Percentiles rank a stretch among this genome's conserved stretches.
Conservation (phyloP, 345 rosid genomes). For the Excoecaria cochinchinensis region DNA sequence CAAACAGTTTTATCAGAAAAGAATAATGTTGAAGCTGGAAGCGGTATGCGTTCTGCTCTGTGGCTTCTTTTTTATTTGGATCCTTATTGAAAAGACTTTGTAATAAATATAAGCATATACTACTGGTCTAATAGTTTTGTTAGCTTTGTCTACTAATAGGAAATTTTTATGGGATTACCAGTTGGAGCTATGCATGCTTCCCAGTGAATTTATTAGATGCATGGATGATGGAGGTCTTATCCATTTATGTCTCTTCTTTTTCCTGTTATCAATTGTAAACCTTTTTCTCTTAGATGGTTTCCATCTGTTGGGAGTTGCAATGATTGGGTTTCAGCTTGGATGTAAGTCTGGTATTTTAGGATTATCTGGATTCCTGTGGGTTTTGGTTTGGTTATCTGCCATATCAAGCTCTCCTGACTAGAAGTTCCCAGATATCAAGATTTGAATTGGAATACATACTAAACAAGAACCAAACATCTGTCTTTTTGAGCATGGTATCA, state of each 20-base stretch:
- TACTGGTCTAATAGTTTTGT: no score
- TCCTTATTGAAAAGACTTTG: background rate
- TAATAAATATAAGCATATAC: no score
- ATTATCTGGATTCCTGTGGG: conserved; percentile 87
- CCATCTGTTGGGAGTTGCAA: conserved; percentile 89
- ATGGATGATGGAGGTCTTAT: no score
- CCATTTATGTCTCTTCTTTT: no score
- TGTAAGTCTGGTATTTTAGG: conserved; percentile 91
- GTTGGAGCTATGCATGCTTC: no score
- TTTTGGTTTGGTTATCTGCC: conserved; percentile 88
- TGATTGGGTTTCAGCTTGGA: conserved; percentile 96
- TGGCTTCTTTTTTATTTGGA: background rate
- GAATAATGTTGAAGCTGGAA: conserved; percentile 45
- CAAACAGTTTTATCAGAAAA: conserved; percentile 41
- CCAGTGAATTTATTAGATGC: no score
- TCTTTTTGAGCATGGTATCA: background rate
- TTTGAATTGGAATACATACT: conserved; percentile 71
- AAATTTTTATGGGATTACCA: no score
- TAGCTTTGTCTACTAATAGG: no score
- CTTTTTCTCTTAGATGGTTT: conserved; percentile 76
- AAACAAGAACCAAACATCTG: conserved; percentile 41
- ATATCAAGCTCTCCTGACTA: conserved; percentile 64
- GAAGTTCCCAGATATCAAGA: conserved; percentile 77
- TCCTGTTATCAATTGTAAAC: no score
- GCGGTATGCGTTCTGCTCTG: conserved; percentile 16